Conservation (phyloP, 129 eudicot genomes). For the Daucus carota region DH1_v3.0 NC_030387.2:2113001-2113500, state of each 20-base stretch:
- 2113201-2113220: conserved; percentile 45
- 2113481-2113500: conserved; percentile 35
- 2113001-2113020: too few species aligned
- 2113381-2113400: conserved; percentile 19
- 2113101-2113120: conserved; percentile 21
- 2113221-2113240: conserved; percentile 40
- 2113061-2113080: too few species aligned
- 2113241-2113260: conserved; percentile 44
- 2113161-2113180: conserved; percentile 30
- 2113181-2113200: conserved; percentile 44
- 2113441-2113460: conserved; percentile 31
- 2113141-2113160: conserved; percentile 54
- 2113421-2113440: conserved; percentile 25
- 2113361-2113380: neutral
- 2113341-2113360: neutral
- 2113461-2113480: conserved; percentile 33
- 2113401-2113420: conserved; percentile 45
- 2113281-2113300: conserved; percentile 66
- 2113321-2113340: neutral
- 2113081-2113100: conserved; percentile 47
- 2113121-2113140: conserved; percentile 52
- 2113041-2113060: too few species aligned
- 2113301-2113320: conserved; percentile 19
- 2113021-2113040: neutral
- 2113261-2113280: conserved; percentile 35